Evolutionary conservation across 768 basidiomycete genomes (phyloP).

Genomic region (Pleurotus tuber-regium): DNA sequence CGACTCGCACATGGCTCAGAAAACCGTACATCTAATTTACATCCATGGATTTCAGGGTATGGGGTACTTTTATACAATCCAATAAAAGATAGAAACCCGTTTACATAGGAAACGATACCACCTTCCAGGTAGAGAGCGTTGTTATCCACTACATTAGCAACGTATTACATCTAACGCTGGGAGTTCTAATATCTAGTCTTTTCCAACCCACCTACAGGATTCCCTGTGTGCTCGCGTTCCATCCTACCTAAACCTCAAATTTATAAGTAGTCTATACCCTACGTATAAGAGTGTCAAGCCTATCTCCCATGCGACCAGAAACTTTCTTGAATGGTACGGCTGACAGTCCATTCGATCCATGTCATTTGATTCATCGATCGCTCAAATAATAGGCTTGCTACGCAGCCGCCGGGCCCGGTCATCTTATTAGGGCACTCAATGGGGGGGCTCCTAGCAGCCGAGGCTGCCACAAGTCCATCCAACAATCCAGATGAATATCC

Average conservation of each 20-base stretch:
- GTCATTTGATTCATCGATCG: conserved; percentile 8
- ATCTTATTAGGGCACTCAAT: conserved; percentile 59
- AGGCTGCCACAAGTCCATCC: conserved; percentile 45
- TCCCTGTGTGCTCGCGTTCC: conserved; percentile 35
- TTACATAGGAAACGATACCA: conserved; percentile 50
- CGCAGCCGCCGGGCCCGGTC: conserved; percentile 53
- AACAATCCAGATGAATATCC: conserved; percentile 27
- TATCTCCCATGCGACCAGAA: conserved; percentile 45
- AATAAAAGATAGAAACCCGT: too few relatives aligned
- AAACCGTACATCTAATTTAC: conserved; percentile 49
- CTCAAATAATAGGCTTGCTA: conserved; percentile 40
- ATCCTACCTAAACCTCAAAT: conserved; percentile 29
- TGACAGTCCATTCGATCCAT: background rate
- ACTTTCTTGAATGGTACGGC: conserved; percentile 53
- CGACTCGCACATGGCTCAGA: too few relatives aligned
- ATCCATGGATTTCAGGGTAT: conserved; percentile 59
- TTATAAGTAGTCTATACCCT: conserved; percentile 53
- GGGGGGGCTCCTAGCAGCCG: conserved; percentile 59
- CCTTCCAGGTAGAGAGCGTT: conserved; percentile 45
- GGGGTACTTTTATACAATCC: background rate
- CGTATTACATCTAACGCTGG: too few relatives aligned
- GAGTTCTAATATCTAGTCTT: too few relatives aligned
- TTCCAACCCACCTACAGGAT: conserved; percentile 53
- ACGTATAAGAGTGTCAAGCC: conserved; percentile 59
- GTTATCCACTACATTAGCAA: too few relatives aligned